Conservation (phyloP, 495 filamentous ascomycete species). For the Aspergillus nidulans region DNA sequence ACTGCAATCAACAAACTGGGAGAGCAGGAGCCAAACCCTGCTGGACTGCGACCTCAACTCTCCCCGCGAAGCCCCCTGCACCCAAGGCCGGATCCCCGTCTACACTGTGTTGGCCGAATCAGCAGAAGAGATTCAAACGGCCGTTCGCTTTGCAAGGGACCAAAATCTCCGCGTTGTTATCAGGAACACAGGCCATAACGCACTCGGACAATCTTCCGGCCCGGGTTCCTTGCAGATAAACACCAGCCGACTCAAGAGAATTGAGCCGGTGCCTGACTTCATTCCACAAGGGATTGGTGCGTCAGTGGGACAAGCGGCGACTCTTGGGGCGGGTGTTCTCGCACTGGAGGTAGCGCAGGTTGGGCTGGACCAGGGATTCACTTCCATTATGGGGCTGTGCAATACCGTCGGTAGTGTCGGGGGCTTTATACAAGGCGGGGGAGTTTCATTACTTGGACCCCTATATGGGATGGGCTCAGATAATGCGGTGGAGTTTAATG, state of each 20-base stretch:
- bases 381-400: neutral
- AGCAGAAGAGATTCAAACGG: conserved; percentile 31
- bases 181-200: neutral
- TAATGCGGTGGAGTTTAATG: conserved; percentile 37
- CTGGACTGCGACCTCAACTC: neutral
- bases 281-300: neutral
- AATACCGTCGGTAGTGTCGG: neutral
- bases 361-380: neutral
- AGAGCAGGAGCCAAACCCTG: neutral
- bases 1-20: conserved; percentile 6
- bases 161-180: conserved; percentile 36
- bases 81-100: conserved; percentile 12
- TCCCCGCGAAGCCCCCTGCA: neutral
- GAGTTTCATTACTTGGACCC: conserved; percentile 37
- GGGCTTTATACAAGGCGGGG: neutral
- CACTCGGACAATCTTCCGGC: neutral
- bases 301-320: neutral
- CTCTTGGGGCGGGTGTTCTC: neutral
- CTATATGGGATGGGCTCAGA: conserved; percentile 49
- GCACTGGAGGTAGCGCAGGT: neutral
- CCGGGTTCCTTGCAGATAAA: neutral
- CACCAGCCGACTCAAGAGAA: neutral
- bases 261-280: neutral
- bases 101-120: conserved; percentile 13
- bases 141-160: conserved; percentile 41